A percentile compares a stretch with the other conserved stretches of the same genome.
Conservation (phyloP, 1,284 basidiomycete species). For the Naganishia cerealis region DNA sequence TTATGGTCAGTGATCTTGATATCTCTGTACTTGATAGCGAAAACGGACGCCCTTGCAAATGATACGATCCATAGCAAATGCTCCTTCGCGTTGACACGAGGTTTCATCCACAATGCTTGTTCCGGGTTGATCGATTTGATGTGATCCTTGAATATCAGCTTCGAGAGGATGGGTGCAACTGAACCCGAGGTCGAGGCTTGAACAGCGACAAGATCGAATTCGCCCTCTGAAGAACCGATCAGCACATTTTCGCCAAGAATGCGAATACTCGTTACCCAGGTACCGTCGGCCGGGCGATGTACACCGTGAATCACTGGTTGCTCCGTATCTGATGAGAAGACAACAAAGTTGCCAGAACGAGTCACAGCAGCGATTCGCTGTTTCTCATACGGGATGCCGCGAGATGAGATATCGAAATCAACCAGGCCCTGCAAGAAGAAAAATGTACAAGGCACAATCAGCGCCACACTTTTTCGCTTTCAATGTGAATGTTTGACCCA, state of each 20-base stretch:
- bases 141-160: constrained; percentile 16
- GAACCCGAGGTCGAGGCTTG: not conserved
- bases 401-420: constrained; percentile 10
- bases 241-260: constrained; percentile 14
- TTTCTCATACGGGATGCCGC: not conserved
- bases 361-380: constrained; percentile 1
- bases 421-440: constrained; percentile 3
- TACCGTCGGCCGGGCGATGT: constrained; percentile 5
- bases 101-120: constrained; percentile 18
- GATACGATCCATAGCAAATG: constrained; percentile 26
- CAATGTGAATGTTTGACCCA: not conserved
- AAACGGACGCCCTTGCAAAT: constrained; percentile 26
- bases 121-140: constrained; percentile 12
- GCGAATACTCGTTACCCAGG: constrained; percentile 14
- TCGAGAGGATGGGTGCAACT: constrained; percentile 3
- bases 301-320: constrained; percentile 9
- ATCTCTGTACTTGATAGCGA: constrained; percentile 20
- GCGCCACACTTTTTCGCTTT: not conserved
- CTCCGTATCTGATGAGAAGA: not conserved
- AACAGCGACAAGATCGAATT: constrained; percentile 13
- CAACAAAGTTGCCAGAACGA: constrained; percentile 12
- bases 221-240: constrained; percentile 17
- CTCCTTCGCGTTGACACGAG: constrained; percentile 13
- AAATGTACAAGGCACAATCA: not conserved
- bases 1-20: not conserved